Percentiles rank a stretch among this genome's conserved stretches.
Evolutionary conservation across 148 eudicot species (phyloP).

Genomic region (Euryodendron excelsum): DNA sequence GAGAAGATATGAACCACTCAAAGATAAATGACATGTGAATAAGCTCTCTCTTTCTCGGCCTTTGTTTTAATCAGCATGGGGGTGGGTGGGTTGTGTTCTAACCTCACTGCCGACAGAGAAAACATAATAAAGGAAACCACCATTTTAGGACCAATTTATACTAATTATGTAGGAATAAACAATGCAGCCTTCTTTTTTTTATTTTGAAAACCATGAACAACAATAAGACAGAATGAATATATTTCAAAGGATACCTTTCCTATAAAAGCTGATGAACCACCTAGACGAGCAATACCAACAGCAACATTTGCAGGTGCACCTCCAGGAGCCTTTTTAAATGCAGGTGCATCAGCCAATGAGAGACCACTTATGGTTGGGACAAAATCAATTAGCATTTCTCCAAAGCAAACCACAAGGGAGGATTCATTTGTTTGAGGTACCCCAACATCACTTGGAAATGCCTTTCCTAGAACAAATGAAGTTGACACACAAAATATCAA

Average conservation of each 20-base stretch:
- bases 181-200: background rate
- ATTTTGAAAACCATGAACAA: background rate
- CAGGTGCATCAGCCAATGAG: constrained; percentile 92
- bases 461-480: constrained; percentile 40
- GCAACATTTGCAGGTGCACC: constrained; percentile 99
- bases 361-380: constrained; percentile 90
- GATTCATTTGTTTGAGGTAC: constrained; percentile 48
- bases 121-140: background rate
- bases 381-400: constrained; percentile 97
- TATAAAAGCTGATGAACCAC: constrained; percentile 92
- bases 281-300: constrained; percentile 94
- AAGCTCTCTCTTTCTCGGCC: too few species aligned
- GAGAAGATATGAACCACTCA: background rate
- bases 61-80: too few species aligned
- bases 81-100: background rate
- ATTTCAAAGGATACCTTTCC: constrained; percentile 66
- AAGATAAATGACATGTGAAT: background rate
- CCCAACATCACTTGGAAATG: constrained; percentile 46
- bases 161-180: background rate
- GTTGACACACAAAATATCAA: background rate
- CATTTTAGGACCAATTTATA: background rate
- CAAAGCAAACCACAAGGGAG: constrained; percentile 93
- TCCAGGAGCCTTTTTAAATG: constrained; percentile 98
- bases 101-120: background rate
- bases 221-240: background rate